These are phyloP conservation scores for Tanacetum coccineum DNA, from an alignment of 129 eudicot genomes.

Conservation along the genomic window DNA sequence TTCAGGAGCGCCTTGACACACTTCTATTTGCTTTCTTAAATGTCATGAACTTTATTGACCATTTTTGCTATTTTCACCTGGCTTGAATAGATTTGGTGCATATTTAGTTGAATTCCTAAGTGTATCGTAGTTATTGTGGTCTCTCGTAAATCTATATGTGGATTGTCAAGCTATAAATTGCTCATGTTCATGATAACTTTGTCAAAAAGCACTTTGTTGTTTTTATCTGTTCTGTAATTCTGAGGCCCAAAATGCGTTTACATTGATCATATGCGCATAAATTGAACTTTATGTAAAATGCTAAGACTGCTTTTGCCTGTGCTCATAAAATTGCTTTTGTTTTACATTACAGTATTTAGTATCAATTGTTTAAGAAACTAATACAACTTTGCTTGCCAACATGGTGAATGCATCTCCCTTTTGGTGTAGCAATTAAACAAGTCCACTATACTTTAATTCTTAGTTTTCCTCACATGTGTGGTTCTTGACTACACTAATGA, in stretches of 20 bases:
- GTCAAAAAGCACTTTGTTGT: background rate
- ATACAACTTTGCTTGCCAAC: too few species aligned
- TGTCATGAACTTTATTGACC: too few species aligned
- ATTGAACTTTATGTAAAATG: background rate
- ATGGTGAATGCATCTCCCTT: too few species aligned
- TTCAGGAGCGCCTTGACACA: too few species aligned
- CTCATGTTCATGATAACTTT: background rate
- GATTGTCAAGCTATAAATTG: slow-evolving; percentile 1
- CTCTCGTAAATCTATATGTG: background rate
- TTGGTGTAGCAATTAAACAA: too few species aligned
- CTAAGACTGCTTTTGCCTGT: too few species aligned
- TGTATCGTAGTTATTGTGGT: background rate
- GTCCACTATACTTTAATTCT: too few species aligned
- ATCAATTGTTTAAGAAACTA: background rate
- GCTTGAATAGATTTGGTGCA: slow-evolving; percentile 2
- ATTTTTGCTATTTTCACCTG: too few species aligned
- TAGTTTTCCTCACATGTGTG: too few species aligned
- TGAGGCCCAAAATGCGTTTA: background rate
- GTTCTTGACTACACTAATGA: too few species aligned
- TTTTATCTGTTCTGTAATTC: background rate
- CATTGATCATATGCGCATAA: slow-evolving; percentile 11
- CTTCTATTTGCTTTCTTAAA: too few species aligned
- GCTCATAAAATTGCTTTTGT: too few species aligned
- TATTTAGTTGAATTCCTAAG: background rate
- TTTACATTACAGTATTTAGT: background rate